These are phyloP conservation scores for Miscanthus lutarioriparius DNA, from an alignment of 176 grass and related monocot genomes.

Conservation along the genomic window DNA sequence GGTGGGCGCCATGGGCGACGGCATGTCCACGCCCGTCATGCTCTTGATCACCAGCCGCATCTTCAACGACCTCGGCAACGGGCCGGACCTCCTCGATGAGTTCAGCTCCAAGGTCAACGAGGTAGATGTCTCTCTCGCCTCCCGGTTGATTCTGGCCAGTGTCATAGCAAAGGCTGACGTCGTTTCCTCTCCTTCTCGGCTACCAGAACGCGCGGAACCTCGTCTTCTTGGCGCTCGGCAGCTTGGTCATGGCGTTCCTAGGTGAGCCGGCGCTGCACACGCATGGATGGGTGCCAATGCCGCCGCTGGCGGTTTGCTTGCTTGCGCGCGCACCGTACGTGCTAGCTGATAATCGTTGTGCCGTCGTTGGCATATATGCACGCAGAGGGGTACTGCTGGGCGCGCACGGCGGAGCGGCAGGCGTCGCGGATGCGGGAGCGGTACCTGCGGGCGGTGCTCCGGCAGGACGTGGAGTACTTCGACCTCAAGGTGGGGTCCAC, in stretches of 20 bases:
- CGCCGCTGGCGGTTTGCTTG: background rate
- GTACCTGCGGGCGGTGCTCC: constrained; percentile 79
- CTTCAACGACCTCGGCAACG: constrained; percentile 80
- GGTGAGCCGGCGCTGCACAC: constrained; percentile 37
- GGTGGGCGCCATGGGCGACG: constrained; percentile 78
- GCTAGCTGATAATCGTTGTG: too few relatives aligned
- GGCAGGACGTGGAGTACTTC: constrained; percentile 98
- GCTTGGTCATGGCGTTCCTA: constrained; percentile 76
- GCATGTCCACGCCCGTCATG: constrained; percentile 73
- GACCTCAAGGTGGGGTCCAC: constrained; percentile 34
- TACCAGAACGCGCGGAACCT: constrained; percentile 63
- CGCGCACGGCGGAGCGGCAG: constrained; percentile 85
- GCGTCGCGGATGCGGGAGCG: constrained; percentile 49
- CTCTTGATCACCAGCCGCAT: constrained; percentile 71
- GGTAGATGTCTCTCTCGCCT: constrained; percentile 18
- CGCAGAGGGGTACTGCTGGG: constrained; percentile 89
- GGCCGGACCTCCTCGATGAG: constrained; percentile 21
- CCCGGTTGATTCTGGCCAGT: background rate
- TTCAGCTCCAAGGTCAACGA: constrained; percentile 65
- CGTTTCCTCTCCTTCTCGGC: background rate
- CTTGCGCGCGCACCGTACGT: background rate
- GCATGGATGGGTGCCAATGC: background rate
- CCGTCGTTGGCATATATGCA: too few relatives aligned
- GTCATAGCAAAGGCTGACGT: background rate
- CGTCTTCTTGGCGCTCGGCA: constrained; percentile 64